Base-by-base conservation (phyloP, 306 rosid species). In the Vigna trinervia region DNA sequence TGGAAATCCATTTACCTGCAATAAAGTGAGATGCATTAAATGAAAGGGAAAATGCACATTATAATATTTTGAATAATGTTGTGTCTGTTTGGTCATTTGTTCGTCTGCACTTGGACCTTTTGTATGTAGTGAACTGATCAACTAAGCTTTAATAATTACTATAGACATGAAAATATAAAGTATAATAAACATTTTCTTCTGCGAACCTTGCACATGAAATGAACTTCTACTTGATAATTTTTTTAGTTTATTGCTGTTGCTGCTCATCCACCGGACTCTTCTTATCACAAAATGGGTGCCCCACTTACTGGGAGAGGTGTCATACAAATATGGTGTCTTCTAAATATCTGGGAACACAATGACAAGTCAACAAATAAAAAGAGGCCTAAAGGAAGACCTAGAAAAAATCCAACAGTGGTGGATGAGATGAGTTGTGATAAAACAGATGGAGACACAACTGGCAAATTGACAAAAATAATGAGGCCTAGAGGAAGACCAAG, bases 321-420 rank as follows among this genome's bases (percentile, higher is more conserved):
- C 67, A 65, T 95, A 73, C 99, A 95, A 84, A 92, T 95, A 88
- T 95, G 97, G 99, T 92, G 96, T 81, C 76, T 95, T 83, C 75
- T 95, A 61, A 89, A 88, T 86, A 78, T 58, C 60, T 57, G 63
- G 71, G 85, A 51, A 69, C 71, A 76, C 65, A 65, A 82, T 52
- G 86, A 79, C 66, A 60, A 30, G 15, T 71, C 82, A 73, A 41
- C 77, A 84, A 85, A 71, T 58, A 64, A 71, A 71, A 75, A 28
- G 4, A 30, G 62, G 64, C 82, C 53, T 74, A 86, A 76, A 51
- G 79, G 34, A 17, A 71, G 47, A 62, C 69, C 47, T n/a, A 62
- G 69, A 36, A 62, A 62, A 36, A 62, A 62, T 62, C 47, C 46
- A 32, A 15, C 26, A 34, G 43, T 30, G 12, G 66, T 60, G 15